Evolutionary conservation across 495 filamentous ascomycete species (phyloP).

Genomic region (Saxispiralis lemnorum): DNA sequence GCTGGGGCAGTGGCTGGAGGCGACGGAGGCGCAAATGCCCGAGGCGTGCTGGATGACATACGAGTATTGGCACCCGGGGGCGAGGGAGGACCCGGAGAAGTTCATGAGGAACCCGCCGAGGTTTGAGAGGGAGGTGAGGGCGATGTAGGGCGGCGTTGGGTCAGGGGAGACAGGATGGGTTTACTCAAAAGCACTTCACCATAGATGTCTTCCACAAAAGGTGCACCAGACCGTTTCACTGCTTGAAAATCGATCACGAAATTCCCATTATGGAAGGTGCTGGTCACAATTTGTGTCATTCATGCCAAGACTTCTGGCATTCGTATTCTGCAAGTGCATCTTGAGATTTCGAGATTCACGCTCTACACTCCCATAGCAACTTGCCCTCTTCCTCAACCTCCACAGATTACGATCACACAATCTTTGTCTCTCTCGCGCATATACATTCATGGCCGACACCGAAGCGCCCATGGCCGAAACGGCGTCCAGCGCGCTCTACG

Average conservation of each 20-base stretch:
- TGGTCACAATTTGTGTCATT: no score
- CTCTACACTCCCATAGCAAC: background rate
- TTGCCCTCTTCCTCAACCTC: background rate
- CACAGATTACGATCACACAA: background rate
- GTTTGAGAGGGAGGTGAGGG: constrained; percentile 35
- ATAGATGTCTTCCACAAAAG: no score
- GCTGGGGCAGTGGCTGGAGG: constrained; percentile 34
- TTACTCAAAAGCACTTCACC: no score
- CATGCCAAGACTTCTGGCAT: no score
- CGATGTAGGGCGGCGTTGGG: no score
- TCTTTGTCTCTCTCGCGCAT: no score
- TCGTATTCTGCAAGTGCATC: no score
- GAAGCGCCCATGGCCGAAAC: background rate
- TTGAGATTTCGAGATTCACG: no score
- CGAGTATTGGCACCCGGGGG: constrained; percentile 49
- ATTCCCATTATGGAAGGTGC: no score
- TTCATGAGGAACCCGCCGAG: constrained; percentile 35
- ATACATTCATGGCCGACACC: constrained; percentile 6
- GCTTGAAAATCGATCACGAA: no score
- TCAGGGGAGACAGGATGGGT: background rate
- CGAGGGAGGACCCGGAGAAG: constrained; percentile 36
- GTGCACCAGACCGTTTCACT: no score
- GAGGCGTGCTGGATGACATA: constrained; percentile 55
- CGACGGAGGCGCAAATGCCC: constrained; percentile 47
- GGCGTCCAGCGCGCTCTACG: background rate